Conservation (phyloP, 2,329 filamentous ascomycete genomes). For the Colletotrichum theobromicola region DNA sequence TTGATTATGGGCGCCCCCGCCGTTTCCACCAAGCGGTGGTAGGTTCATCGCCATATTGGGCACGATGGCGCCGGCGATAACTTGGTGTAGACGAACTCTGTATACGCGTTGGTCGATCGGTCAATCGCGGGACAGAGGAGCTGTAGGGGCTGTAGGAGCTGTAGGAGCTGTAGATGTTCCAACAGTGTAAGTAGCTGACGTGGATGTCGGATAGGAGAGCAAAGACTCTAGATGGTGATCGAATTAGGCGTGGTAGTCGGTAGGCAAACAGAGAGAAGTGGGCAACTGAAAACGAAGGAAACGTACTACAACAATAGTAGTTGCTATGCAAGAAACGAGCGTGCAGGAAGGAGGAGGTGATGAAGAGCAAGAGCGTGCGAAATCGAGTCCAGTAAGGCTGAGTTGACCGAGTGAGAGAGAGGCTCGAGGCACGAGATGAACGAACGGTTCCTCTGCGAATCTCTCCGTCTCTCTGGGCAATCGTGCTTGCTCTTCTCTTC, state of each 20-base stretch:
- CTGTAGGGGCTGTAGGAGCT: background rate
- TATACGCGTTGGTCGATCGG: background rate
- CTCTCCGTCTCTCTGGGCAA: background rate
- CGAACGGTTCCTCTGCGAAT: background rate
- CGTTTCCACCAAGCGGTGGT: constrained; percentile 51
- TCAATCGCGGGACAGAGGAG: background rate
- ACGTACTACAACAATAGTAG: background rate
- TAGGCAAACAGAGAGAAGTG: background rate
- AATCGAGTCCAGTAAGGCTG: background rate
- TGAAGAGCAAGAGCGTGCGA: background rate
- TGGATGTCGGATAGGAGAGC: background rate
- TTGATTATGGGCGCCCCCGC: constrained; percentile 75
- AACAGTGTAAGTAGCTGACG: background rate
- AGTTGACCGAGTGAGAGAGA: background rate
- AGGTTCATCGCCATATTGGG: constrained; percentile 66
- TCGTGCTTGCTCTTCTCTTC: background rate
- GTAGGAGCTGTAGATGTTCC: background rate
- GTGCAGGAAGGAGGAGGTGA: constrained; percentile 10
- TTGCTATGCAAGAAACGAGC: constrained; percentile 14
- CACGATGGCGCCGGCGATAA: constrained; percentile 25
- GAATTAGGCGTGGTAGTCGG: constrained; percentile 7
- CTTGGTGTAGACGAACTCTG: background rate
- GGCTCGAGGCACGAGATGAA: constrained; percentile 7
- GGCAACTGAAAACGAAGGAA: constrained; percentile 7
- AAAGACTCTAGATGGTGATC: background rate